Evolutionary conservation across 2,329 filamentous ascomycete species (phyloP).

Genomic region (Monilinia polystroma): DNA sequence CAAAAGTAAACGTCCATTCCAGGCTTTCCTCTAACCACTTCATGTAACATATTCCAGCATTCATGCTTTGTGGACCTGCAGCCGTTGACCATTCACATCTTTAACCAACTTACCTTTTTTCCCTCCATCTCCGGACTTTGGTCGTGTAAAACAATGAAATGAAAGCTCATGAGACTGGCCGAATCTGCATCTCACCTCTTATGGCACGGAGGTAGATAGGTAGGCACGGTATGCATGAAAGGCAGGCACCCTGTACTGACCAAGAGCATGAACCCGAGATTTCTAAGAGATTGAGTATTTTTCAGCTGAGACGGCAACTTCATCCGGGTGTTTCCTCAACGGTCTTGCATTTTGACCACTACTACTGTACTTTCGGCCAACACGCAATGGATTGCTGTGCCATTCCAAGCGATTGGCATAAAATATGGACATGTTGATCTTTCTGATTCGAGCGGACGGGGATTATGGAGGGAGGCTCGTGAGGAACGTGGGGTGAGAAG

Average conservation of each 20-base stretch:
- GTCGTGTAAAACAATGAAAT: not conserved
- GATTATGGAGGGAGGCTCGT: constrained; percentile 6
- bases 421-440: not conserved
- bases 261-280: constrained; percentile 5
- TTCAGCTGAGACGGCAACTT: constrained; percentile 5
- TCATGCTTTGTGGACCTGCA: constrained; percentile 5
- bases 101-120: not conserved
- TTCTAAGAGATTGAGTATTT: not conserved
- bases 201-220: not conserved
- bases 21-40: not conserved
- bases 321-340: constrained; percentile 9
- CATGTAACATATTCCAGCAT: constrained; percentile 1
- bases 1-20: constrained; percentile 16
- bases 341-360: constrained; percentile 4
- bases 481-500: constrained; percentile 21
- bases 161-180: constrained; percentile 13
- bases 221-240: constrained; percentile 1
- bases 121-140: constrained; percentile 16
- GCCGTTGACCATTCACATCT: constrained; percentile 10
- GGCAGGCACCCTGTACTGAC: constrained; percentile 7
- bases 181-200: constrained; percentile 19
- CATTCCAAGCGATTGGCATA: not conserved
- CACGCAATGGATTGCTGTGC: not conserved
- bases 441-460: not conserved
- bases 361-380: not conserved